Conservation (phyloP, 805 yeast genomes). For the Candida multigemmis region DNA sequence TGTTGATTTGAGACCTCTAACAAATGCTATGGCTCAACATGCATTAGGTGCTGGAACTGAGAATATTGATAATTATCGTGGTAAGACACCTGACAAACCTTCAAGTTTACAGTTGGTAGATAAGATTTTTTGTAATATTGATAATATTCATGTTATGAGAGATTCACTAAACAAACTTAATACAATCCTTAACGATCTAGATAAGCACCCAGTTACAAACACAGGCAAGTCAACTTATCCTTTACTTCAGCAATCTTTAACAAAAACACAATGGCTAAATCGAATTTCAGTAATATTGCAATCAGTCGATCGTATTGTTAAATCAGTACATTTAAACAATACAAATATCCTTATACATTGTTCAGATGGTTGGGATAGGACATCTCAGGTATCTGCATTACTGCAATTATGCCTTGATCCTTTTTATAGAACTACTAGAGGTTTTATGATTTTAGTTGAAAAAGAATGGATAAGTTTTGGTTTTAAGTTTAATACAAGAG, state of each 20-base stretch:
- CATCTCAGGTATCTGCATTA: constrained; percentile 80
- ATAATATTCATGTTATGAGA: constrained; percentile 91
- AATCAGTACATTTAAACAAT: constrained; percentile 73
- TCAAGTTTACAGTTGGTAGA: constrained; percentile 31
- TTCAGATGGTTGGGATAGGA: constrained; percentile 98
- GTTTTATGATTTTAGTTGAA: constrained; percentile 78
- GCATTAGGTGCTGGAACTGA: constrained; percentile 99
- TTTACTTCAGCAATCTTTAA: constrained; percentile 39
- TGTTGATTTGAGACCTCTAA: constrained; percentile 85
- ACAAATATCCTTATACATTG: constrained; percentile 86
- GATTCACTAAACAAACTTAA: constrained; percentile 64
- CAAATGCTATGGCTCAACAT: constrained; percentile 94
- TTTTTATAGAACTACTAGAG: constrained; percentile 76
- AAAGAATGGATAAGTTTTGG: constrained; percentile 97
- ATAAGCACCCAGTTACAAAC: constrained; percentile 35
- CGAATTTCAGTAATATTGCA: constrained; percentile 59
- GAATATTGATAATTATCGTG: constrained; percentile 73
- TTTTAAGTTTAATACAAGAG: constrained; percentile 76
- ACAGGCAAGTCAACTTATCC: constrained; percentile 10
- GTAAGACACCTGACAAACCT: constrained; percentile 1
- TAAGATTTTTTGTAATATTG: constrained; percentile 80
- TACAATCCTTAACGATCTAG: constrained; percentile 59
- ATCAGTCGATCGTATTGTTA: constrained; percentile 69
- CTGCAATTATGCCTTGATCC: constrained; percentile 88
- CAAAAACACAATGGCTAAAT: constrained; percentile 72